Evolutionary conservation across 129 eudicot genomes (phyloP).

Genomic region (Mikania micrantha): DNA sequence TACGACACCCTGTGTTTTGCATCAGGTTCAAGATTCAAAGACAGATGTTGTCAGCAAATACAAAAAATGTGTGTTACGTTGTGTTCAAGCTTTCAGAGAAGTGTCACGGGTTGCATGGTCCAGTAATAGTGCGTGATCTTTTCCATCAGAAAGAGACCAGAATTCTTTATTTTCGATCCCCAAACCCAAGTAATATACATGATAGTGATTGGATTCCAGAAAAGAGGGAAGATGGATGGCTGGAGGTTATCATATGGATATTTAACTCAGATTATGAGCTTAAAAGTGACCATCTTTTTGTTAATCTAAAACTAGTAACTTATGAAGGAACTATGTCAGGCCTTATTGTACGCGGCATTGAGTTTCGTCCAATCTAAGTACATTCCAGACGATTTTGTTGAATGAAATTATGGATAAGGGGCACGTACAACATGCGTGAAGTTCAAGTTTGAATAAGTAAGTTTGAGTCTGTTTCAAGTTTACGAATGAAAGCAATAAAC

Average conservation of each 20-base stretch:
- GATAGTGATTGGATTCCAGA: not conserved
- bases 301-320: not conserved
- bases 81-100: constrained; percentile 10
- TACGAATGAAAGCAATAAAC: too few relatives aligned
- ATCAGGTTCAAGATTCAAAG: not conserved
- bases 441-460: too few relatives aligned
- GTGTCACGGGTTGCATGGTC: not conserved
- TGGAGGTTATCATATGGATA: not conserved
- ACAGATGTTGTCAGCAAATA: not conserved
- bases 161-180: not conserved
- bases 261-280: not conserved
- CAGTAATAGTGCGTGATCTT: not conserved
- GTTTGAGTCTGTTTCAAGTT: too few relatives aligned
- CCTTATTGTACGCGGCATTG: not conserved
- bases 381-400: too few relatives aligned
- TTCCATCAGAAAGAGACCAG: not conserved
- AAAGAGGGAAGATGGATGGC: not conserved
- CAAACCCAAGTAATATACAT: not conserved
- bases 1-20: too few relatives aligned
- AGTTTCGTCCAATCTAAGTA: not conserved
- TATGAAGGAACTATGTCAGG: not conserved
- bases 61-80: constrained; percentile 5
- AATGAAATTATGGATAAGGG: too few relatives aligned
- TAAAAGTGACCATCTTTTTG: not conserved
- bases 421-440: too few relatives aligned